Evolutionary conservation across 1,284 basidiomycete species (phyloP).

Genomic region (Sporisorium iseilematis-ciliati): DNA sequence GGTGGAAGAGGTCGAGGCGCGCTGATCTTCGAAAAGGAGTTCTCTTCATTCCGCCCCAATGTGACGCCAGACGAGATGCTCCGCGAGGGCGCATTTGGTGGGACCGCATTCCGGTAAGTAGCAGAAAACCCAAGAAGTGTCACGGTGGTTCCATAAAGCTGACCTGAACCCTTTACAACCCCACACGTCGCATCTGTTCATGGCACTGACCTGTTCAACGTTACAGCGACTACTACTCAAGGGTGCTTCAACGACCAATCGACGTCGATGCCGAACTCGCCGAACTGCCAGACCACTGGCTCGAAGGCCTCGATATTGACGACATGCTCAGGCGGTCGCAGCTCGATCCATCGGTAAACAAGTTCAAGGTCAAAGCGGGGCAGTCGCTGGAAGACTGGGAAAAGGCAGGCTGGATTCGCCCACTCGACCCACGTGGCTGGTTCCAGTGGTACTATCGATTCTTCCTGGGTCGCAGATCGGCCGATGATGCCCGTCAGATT

Average conservation of each 20-base stretch:
- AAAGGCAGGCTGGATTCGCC: slow-evolving; percentile 72
- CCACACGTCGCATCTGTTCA: neutral
- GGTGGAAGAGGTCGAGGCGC: slow-evolving; percentile 61
- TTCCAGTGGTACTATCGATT: slow-evolving; percentile 71
- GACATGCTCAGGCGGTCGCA: slow-evolving; percentile 40
- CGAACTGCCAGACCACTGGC: slow-evolving; percentile 55
- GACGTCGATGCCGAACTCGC: slow-evolving; percentile 50
- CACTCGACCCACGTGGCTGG: slow-evolving; percentile 72
- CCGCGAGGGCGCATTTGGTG: slow-evolving; percentile 71
- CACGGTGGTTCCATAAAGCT: neutral
- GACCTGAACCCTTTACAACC: neutral
- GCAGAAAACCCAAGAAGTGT: neutral
- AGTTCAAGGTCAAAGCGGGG: slow-evolving; percentile 71
- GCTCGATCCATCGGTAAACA: slow-evolving; percentile 70
- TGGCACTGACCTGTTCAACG: no score
- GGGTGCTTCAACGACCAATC: slow-evolving; percentile 42
- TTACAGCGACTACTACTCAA: slow-evolving; percentile 45
- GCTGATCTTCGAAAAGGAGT: slow-evolving; percentile 70
- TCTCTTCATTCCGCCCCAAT: slow-evolving; percentile 71
- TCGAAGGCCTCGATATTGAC: slow-evolving; percentile 47
- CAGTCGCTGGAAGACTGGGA: slow-evolving; percentile 72
- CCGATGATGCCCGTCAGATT: slow-evolving; percentile 72
- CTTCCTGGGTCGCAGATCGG: slow-evolving; percentile 71
- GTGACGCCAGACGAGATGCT: slow-evolving; percentile 72
- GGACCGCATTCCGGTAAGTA: slow-evolving; percentile 70